Evolutionary conservation across 1,284 basidiomycete genomes (phyloP).

Genomic region (Sanguinoderma infundibulare): DNA sequence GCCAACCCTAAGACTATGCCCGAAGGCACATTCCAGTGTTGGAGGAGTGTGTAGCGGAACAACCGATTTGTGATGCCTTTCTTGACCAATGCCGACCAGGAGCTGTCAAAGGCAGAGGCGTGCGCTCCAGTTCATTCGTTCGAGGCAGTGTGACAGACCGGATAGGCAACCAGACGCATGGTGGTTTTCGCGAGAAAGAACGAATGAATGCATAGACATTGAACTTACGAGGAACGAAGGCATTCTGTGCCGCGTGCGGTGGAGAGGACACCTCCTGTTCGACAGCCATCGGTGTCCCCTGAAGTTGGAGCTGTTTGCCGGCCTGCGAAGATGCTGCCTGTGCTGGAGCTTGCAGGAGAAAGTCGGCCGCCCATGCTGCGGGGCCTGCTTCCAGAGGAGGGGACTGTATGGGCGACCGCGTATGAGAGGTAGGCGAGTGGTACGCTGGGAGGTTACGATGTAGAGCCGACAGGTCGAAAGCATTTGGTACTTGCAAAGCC

Average conservation of each 20-base stretch:
- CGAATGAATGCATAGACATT: neutral
- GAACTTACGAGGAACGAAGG: constrained; percentile 16
- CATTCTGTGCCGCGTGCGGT: constrained; percentile 6
- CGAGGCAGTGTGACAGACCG: neutral
- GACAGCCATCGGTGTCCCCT: constrained; percentile 7
- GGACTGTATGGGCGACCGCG: constrained; percentile 31
- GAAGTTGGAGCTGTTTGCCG: constrained; percentile 7
- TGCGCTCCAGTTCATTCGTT: neutral
- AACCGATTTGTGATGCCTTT: neutral
- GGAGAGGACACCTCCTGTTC: constrained; percentile 15
- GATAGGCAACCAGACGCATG: neutral
- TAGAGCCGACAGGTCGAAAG: constrained; percentile 65
- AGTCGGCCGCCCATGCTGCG: constrained; percentile 66
- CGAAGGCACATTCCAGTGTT: neutral
- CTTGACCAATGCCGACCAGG: neutral
- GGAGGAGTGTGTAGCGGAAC: neutral
- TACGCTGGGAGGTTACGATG: constrained; percentile 53
- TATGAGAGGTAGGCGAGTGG: constrained; percentile 33
- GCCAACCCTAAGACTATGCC: no score
- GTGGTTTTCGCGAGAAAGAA: neutral
- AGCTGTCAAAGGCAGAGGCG: neutral
- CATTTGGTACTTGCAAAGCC: constrained; percentile 38
- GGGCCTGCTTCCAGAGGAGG: constrained; percentile 22
- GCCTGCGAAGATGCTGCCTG: constrained; percentile 5
- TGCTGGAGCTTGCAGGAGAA: constrained; percentile 40